Evolutionary conservation across 2,329 filamentous ascomycete genomes (phyloP).

Genomic region (Paraphaeosphaeria sporulosa): DNA sequence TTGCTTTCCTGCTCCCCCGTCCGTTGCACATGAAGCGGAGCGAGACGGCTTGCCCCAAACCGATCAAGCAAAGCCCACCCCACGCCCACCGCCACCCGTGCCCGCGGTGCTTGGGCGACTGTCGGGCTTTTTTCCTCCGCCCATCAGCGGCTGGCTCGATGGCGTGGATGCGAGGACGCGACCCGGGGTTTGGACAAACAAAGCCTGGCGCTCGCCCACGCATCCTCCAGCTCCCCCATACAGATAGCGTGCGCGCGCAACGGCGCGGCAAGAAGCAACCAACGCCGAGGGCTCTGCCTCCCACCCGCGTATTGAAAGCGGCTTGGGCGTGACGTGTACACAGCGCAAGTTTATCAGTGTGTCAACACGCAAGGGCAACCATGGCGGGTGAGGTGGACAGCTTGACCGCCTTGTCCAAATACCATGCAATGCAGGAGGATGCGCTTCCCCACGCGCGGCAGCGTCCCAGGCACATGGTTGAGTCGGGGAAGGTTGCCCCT

Average conservation of each 20-base stretch:
- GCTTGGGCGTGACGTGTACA: conserved; percentile 6
- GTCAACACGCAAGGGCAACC: conserved; percentile 2
- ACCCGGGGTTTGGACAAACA: conserved; percentile 14
- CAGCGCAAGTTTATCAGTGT: neutral
- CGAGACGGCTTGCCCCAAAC: conserved; percentile 21
- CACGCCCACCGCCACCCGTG: conserved; percentile 33
- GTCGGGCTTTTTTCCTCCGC: conserved; percentile 29
- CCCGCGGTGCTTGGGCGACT: conserved; percentile 20
- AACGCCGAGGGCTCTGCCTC: conserved; percentile 1
- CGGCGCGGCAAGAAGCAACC: conserved; percentile 10
- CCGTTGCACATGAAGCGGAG: conserved; percentile 37
- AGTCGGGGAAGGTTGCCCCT: conserved; percentile 22
- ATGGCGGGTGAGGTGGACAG: conserved; percentile 7
- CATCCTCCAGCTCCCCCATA: conserved; percentile 14
- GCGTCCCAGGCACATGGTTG: conserved; percentile 25
- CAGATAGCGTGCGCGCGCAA: conserved; percentile 2
- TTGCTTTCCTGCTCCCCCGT: conserved; percentile 35
- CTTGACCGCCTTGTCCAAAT: conserved; percentile 25
- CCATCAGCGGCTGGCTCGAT: conserved; percentile 16
- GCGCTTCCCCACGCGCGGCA: conserved; percentile 30
- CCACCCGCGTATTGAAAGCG: neutral
- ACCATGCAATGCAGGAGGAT: conserved; percentile 23
- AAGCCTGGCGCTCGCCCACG: conserved; percentile 12
- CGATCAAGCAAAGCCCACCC: conserved; percentile 36
- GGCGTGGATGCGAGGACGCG: conserved; percentile 11